Evolutionary conservation across 139 green algal species (phyloP).

Genomic region (Chlamydomonas urium): DNA sequence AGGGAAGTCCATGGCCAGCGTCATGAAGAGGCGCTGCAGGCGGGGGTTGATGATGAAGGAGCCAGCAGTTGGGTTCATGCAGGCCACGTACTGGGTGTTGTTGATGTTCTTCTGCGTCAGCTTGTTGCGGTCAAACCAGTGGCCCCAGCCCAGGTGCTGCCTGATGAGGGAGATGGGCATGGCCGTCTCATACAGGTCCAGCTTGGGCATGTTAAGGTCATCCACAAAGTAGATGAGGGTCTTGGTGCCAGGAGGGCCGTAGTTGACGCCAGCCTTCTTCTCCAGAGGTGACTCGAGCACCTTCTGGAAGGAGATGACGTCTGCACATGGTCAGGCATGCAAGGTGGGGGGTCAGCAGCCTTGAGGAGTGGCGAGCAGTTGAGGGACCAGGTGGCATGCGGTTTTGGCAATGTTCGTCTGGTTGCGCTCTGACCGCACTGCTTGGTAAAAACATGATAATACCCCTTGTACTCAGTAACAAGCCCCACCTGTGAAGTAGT

Average conservation of each 20-base stretch:
- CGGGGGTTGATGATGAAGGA: slow-evolving; percentile 87
- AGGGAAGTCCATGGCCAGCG: slow-evolving; percentile 83
- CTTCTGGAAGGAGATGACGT: slow-evolving; percentile 58
- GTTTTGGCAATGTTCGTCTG: too few relatives aligned
- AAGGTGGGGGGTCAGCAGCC: too few relatives aligned
- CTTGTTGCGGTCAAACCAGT: slow-evolving; percentile 87
- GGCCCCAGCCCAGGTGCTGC: slow-evolving; percentile 88
- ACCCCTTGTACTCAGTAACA: too few relatives aligned
- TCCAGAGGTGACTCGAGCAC: slow-evolving; percentile 82
- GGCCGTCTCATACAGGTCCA: slow-evolving; percentile 86
- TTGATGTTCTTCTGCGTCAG: slow-evolving; percentile 89
- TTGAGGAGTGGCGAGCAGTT: too few relatives aligned
- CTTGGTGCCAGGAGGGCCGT: slow-evolving; percentile 78
- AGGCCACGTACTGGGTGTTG: slow-evolving; percentile 76
- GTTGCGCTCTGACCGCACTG: too few relatives aligned
- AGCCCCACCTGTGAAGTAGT: slow-evolving; percentile 81
- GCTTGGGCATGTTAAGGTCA: slow-evolving; percentile 86
- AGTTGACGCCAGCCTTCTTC: slow-evolving; percentile 89
- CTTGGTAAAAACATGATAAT: too few relatives aligned
- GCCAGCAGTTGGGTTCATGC: slow-evolving; percentile 89
- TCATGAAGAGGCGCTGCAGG: slow-evolving; percentile 91
- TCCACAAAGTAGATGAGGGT: slow-evolving; percentile 90
- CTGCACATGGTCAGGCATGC: too few relatives aligned
- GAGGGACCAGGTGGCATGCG: too few relatives aligned
- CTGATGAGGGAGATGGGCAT: slow-evolving; percentile 88